Base-by-base conservation (phyloP, 768 basidiomycete species). In the Suillus fuscotomentosus region DNA sequence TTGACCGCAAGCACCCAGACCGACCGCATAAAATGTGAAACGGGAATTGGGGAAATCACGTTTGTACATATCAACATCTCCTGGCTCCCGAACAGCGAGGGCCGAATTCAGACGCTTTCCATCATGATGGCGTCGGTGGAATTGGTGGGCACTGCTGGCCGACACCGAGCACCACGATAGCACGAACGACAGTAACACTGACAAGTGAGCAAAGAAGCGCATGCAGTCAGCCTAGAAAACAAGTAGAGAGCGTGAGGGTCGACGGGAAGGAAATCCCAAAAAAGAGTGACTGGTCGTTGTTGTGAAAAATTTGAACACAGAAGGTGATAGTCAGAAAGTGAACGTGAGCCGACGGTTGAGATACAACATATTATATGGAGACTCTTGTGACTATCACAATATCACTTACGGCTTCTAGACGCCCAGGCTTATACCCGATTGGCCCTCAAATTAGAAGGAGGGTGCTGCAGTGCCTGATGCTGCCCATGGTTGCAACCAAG, bases 1-100 rank as follows among this genome's bases (percentile, higher is more conserved):
- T 14, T 50, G 0, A 31, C 82, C 82, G 63, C 82, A 83, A 62
- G 82, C 78, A 24, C 82, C 82, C 14, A 83, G 74, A 31, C 82
- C 82, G 34, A 71, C 79, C 22, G 77, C 76, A 60, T 76, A 83
- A 67, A 65, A 83, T 1, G 81, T 83, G 55, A 77, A 65, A 39
- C 76, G 75, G 38, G 63, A 61, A 38, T 60, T 51, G 62, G 69
- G 60, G 50, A 63, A 69, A 41, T 57, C 39, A 59, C 72, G 73
- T 63, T 69, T 69, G 66, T 66, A 66, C 42, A 72, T 48, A 20
- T 57, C 24, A 34, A 73, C 34, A 36, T 73, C 65, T 5, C 76
- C 73, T 22, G 70, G 66, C 51, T 67, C 72, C 6, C 76, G 73
- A 38, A 65, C 71, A 13, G 68, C 63, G 53, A 74, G 67, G 64